phyloP scores from a whole-genome alignment of 202 grass and related monocot species.

The Alloteropsis angusta region DNA sequence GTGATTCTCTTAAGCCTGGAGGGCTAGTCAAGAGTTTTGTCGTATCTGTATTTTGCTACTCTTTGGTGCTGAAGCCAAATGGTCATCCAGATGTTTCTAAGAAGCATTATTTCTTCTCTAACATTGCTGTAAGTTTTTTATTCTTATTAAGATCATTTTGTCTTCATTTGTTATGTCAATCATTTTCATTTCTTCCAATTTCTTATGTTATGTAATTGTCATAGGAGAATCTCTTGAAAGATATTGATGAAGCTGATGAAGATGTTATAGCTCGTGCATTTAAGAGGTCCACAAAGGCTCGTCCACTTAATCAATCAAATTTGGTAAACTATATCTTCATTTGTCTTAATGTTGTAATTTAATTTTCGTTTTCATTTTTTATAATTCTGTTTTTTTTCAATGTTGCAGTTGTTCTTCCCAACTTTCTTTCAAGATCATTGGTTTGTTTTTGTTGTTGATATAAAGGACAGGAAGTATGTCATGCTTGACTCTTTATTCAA shows the following conservation, averaged over 20 bases:
- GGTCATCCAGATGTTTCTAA: not conserved
- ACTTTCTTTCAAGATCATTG: too few relatives aligned
- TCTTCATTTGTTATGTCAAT: not conserved
- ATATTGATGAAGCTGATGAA: not conserved
- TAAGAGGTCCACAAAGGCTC: not conserved
- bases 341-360: too few relatives aligned
- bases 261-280: not conserved
- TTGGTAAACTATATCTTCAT: too few relatives aligned
- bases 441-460: too few relatives aligned
- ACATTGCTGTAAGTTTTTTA: not conserved
- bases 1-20: not conserved
- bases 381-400: too few relatives aligned
- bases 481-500: too few relatives aligned
- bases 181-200: rapidly evolving
- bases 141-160: not conserved
- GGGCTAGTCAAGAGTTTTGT: not conserved
- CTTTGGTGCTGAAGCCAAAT: not conserved
- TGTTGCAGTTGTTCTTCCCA: too few relatives aligned
- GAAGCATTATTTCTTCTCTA: not conserved
- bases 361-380: too few relatives aligned
- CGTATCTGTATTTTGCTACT: not conserved
- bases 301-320: not conserved
- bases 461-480: too few relatives aligned
- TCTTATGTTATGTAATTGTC: too few relatives aligned
- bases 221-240: not conserved